A percentile compares a stretch with the other conserved stretches of the same genome.
Conservation (phyloP, 2,329 filamentous ascomycete species). For the Talaromyces sp. region DNA sequence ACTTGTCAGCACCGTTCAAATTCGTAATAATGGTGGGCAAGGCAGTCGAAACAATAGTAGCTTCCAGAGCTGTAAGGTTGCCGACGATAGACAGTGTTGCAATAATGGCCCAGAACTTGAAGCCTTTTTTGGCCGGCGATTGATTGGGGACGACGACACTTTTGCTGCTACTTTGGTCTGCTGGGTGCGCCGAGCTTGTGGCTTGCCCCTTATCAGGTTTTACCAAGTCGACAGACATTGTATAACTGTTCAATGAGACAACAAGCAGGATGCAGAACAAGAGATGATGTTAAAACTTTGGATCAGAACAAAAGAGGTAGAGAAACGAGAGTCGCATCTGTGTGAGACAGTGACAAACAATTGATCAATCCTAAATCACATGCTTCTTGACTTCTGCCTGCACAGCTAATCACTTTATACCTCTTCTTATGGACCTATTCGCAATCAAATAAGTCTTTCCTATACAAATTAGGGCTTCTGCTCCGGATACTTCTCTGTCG, state of each 20-base stretch:
- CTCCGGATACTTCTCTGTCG: background rate
- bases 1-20: slow-evolving; percentile 31
- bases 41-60: slow-evolving; percentile 28
- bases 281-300: background rate
- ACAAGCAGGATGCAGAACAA: background rate
- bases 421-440: background rate
- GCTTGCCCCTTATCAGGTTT: background rate
- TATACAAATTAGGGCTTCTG: slow-evolving; percentile 4
- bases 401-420: background rate
- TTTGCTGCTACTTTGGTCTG: background rate
- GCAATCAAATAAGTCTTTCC: background rate
- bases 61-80: slow-evolving; percentile 31
- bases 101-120: slow-evolving; percentile 31
- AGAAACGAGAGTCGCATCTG: background rate
- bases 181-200: background rate
- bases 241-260: background rate
- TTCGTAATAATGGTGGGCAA: slow-evolving; percentile 38
- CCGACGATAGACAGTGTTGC: slow-evolving; percentile 25
- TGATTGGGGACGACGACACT: background rate
- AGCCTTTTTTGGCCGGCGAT: background rate
- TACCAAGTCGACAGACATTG: background rate
- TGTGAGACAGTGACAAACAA: background rate
- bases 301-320: background rate
- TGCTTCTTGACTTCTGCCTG: background rate
- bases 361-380: background rate